Percentiles rank a stretch among this genome's conserved stretches.
Conservation (phyloP, 768 basidiomycete species). For the Suillus subaureus region DNA sequence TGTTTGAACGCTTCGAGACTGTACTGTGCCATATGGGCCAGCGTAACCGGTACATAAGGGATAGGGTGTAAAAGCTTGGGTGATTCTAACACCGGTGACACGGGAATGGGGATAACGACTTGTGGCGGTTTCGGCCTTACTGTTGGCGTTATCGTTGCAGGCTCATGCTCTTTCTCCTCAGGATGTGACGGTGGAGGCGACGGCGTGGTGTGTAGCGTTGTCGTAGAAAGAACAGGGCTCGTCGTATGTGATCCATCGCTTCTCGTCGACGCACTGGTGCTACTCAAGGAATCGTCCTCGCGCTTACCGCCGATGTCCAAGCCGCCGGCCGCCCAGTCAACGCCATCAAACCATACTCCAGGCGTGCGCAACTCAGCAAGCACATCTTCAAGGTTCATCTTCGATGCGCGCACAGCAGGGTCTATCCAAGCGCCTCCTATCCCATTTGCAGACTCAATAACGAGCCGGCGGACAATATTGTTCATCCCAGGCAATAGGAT, state of each 20-base stretch:
- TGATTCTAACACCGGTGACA: conserved; percentile 63
- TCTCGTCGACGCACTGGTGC: conserved; percentile 43
- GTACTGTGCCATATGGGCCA: conserved; percentile 55
- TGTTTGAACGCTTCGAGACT: conserved; percentile 58
- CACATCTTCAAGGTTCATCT: conserved; percentile 66
- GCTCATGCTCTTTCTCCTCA: conserved; percentile 39
- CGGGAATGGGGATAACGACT: conserved; percentile 40
- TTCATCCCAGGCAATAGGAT: conserved; percentile 67
- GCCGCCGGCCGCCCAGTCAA: conserved; percentile 54
- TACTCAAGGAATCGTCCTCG: conserved; percentile 52
- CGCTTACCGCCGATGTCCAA: conserved; percentile 24
- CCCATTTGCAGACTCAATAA: conserved; percentile 61
- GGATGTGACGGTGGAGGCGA: conserved; percentile 60
- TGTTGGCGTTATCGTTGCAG: conserved; percentile 10
- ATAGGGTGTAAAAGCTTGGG: conserved; percentile 66
- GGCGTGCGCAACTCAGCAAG: conserved; percentile 54
- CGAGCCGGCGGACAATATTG: conserved; percentile 66
- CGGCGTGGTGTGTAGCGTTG: conserved; percentile 78
- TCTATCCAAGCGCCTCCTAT: conserved; percentile 36
- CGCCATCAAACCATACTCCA: conserved; percentile 71
- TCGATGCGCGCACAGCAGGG: conserved; percentile 55
- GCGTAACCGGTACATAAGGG: conserved; percentile 65
- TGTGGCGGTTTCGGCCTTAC: conserved; percentile 26
- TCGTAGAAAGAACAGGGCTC: conserved; percentile 73
- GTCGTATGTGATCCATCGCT: conserved; percentile 60